Conservation (phyloP, 2,329 filamentous ascomycete species). For the Colletotrichum godetiae region DNA sequence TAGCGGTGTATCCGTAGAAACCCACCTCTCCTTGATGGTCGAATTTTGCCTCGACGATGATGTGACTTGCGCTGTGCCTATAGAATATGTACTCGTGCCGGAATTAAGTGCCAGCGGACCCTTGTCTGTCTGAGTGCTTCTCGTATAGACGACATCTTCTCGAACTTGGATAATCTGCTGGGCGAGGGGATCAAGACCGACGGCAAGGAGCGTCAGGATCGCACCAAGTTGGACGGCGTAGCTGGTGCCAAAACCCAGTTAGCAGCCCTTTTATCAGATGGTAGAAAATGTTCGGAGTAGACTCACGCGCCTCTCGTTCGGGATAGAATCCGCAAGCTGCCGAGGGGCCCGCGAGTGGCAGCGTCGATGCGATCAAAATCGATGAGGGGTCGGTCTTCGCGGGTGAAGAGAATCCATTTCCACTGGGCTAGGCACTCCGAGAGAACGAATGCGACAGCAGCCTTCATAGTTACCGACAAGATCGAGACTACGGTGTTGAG, state of each 20-base stretch:
- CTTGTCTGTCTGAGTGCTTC: not conserved
- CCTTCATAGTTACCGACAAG: not conserved
- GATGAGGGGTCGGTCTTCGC: not conserved
- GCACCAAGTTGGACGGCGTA: not conserved
- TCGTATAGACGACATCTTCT: not conserved
- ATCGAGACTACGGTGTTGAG: slow-evolving; percentile 12
- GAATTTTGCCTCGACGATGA: not conserved
- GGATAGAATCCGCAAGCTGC: not conserved
- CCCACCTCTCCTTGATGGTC: not conserved
- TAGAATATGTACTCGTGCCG: not conserved
- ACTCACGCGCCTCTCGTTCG: not conserved
- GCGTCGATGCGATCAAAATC: slow-evolving; percentile 20
- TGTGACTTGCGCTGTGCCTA: not conserved
- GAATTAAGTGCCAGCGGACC: not conserved
- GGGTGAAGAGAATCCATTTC: slow-evolving; percentile 18
- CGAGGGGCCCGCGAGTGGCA: not conserved
- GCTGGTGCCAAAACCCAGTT: not conserved
- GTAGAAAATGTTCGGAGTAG: rapidly evolving
- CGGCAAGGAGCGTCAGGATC: slow-evolving; percentile 3
- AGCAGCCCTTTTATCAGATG: not conserved
- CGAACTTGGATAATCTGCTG: slow-evolving; percentile 13
- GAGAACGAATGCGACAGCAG: not conserved
- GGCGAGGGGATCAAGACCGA: slow-evolving; percentile 17
- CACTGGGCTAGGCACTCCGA: slow-evolving; percentile 23
- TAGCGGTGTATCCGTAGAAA: not conserved